Evolutionary conservation across 2,329 filamentous ascomycete species (phyloP).

Genomic region (Phialemonium atrogriseum): DNA sequence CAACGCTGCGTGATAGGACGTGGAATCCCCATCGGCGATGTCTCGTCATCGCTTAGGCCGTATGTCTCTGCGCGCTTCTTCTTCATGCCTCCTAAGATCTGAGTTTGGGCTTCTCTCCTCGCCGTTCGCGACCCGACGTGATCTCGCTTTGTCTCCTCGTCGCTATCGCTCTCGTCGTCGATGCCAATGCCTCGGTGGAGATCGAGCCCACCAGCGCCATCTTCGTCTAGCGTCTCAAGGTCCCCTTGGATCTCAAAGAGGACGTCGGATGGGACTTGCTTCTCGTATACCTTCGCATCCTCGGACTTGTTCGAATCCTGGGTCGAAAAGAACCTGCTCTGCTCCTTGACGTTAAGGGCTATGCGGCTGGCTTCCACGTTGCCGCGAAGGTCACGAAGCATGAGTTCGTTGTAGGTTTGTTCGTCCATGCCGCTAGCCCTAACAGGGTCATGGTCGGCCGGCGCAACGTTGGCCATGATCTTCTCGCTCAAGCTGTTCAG

Average conservation of each 20-base stretch:
- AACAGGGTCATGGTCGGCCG: constrained; percentile 63
- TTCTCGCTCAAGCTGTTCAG: constrained; percentile 89
- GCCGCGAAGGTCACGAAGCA: constrained; percentile 71
- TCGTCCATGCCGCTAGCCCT: constrained; percentile 62
- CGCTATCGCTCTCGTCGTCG: constrained; percentile 61
- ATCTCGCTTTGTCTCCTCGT: constrained; percentile 48
- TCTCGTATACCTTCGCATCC: constrained; percentile 48
- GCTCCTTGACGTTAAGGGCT: constrained; percentile 79
- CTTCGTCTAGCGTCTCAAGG: constrained; percentile 42
- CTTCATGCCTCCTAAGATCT: constrained; percentile 57
- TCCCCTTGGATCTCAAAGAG: constrained; percentile 56
- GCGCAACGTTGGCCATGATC: constrained; percentile 80
- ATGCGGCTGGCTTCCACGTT: constrained; percentile 69
- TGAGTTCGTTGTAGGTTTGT: constrained; percentile 64
- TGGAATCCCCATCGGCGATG: constrained; percentile 47
- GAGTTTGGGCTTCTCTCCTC: constrained; percentile 54
- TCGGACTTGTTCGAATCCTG: constrained; percentile 38
- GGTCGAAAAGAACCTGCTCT: constrained; percentile 71
- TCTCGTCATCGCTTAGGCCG: constrained; percentile 37
- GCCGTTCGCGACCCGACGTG: constrained; percentile 65
- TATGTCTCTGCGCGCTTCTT: constrained; percentile 53
- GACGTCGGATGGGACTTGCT: constrained; percentile 62
- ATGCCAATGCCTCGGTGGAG: constrained; percentile 60
- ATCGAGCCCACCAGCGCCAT: constrained; percentile 44
- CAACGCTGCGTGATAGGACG: constrained; percentile 50